Base-by-base conservation (phyloP, 2,329 filamentous ascomycete genomes). In the Claviceps africana region DNA sequence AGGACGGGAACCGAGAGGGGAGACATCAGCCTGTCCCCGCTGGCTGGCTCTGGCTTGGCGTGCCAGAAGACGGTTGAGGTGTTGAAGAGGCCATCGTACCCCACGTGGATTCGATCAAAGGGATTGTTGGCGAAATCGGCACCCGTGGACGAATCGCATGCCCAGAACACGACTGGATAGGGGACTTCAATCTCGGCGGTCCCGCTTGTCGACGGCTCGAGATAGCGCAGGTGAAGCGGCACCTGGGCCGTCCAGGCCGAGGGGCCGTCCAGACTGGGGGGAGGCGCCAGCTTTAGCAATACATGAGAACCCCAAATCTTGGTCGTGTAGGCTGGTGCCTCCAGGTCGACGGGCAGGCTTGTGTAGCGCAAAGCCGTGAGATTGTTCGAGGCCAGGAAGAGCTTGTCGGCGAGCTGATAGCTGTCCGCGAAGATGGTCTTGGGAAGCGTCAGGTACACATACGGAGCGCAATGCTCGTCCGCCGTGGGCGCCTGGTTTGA, bases 91-190 rank as follows among this genome's bases (percentile, higher is more conserved):
- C 76, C 79, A 57, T 96, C 91, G 65, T 90, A 96, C 1, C 89
- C 90, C n/a, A 96, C 61, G 62, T 88, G 80, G n/a, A 76, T 71
- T 6, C 87, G 75, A 65, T 96, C 90, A 66, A 97, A 97, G 0
- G 91, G 91, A 61, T 86, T 95, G 5, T 75, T 77, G 0, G 77
- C 67, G 67, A 91, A 86, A 60, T 86, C 84, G 1, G 75, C 75
- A 1, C 77, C 80, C 50, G 80, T 76, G 10, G 79, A 77, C 0
- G 83, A 78, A 8, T 78, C 74, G 62, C 91, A 97, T 0, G 89
- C 88, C 90, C 90, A 96, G 71, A 96, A 96, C 0, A 96, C 78
- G 0, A 80, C 78, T 0, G 91, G 91, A 71, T 85, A 90, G 0
- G 91, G 86, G 0, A 93, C 65, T n/a, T 80, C 70, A 1, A 82